Evolutionary conservation across 2,329 filamentous ascomycete species (phyloP).

Genomic region (Colletotrichum karsti): DNA sequence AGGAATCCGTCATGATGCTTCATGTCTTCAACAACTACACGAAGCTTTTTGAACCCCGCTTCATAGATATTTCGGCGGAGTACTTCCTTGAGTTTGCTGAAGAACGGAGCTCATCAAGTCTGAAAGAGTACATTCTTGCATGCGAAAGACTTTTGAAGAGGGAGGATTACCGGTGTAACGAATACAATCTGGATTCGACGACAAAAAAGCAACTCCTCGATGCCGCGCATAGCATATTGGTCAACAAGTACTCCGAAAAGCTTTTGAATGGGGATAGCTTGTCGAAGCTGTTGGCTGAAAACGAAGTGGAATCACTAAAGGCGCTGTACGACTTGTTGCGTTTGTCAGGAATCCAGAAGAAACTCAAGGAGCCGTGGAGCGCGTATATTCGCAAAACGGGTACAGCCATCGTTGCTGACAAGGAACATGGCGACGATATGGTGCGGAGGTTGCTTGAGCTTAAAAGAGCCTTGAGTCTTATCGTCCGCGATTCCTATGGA

Average conservation of each 20-base stretch:
- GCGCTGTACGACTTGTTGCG: conserved; percentile 81
- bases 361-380: conserved; percentile 78
- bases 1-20: conserved; percentile 81
- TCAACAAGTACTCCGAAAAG: conserved; percentile 72
- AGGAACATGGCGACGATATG: conserved; percentile 84
- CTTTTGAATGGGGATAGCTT: conserved; percentile 75
- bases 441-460: conserved; percentile 83
- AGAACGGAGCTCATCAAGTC: conserved; percentile 66
- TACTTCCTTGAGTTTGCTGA: conserved; percentile 79
- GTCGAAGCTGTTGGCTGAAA: conserved; percentile 75
- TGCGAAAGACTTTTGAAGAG: conserved; percentile 74
- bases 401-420: conserved; percentile 80
- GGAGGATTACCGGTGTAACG: conserved; percentile 81
- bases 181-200: conserved; percentile 82
- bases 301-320: conserved; percentile 75
- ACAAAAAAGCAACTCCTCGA: conserved; percentile 82
- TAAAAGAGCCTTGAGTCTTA: conserved; percentile 79
- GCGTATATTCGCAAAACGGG: conserved; percentile 82
- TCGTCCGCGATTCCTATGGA: conserved; percentile 80
- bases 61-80: conserved; percentile 71
- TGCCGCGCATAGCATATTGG: conserved; percentile 76
- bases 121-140: conserved; percentile 80
- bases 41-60: conserved; percentile 79
- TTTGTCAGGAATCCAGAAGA: conserved; percentile 74
- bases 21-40: conserved; percentile 86